These are phyloP conservation scores for Endoconidiophora laricicola DNA, from an alignment of 2,329 filamentous ascomycete genomes.

Conservation along the genomic window DNA sequence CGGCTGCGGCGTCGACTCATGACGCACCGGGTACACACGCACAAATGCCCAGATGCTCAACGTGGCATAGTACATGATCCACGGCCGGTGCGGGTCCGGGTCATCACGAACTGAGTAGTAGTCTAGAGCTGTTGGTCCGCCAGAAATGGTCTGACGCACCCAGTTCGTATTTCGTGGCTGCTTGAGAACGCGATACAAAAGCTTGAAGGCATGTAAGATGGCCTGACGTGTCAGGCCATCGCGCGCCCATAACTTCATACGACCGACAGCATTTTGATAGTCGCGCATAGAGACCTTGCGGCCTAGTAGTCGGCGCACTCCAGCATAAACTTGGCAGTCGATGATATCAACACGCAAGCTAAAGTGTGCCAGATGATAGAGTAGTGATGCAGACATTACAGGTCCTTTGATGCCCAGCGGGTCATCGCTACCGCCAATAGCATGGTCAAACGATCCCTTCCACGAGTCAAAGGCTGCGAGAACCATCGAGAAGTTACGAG, in stretches of 20 bases:
- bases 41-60: slow-evolving; percentile 81
- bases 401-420: slow-evolving; percentile 40
- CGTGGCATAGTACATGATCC: slow-evolving; percentile 78
- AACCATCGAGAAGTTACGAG: slow-evolving; percentile 38
- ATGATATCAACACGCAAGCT: slow-evolving; percentile 77
- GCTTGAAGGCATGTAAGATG: slow-evolving; percentile 67
- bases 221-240: slow-evolving; percentile 62
- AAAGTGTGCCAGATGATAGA: slow-evolving; percentile 80
- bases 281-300: slow-evolving; percentile 63
- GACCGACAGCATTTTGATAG: slow-evolving; percentile 51
- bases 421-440: slow-evolving; percentile 27
- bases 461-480: slow-evolving; percentile 72
- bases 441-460: slow-evolving; percentile 68
- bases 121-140: slow-evolving; percentile 17
- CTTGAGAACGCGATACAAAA: slow-evolving; percentile 54
- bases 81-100: slow-evolving; percentile 67
- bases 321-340: slow-evolving; percentile 78
- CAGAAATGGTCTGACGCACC: slow-evolving; percentile 16
- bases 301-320: slow-evolving; percentile 59
- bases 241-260: slow-evolving; percentile 67
- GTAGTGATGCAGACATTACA: slow-evolving; percentile 61
- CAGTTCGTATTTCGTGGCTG: slow-evolving; percentile 19
- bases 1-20: slow-evolving; percentile 4
- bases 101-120: slow-evolving; percentile 61
- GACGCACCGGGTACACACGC: slow-evolving; percentile 4